A percentile compares a stretch with the other conserved stretches of the same genome.
Conservation (phyloP, 306 rosid genomes). For the Cyclanthera cordifolia region DNA sequence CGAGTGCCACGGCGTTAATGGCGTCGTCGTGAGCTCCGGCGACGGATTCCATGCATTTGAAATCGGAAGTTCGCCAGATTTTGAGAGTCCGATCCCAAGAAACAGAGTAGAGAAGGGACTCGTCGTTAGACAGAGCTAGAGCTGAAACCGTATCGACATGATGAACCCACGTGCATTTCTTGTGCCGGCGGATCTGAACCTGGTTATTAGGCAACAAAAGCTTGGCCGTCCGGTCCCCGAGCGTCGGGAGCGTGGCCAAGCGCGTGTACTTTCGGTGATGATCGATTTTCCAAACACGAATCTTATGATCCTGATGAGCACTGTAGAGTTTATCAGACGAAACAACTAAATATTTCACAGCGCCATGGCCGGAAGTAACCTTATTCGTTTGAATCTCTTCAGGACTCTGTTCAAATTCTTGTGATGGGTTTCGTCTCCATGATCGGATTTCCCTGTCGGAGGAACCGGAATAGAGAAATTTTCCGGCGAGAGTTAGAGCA, state of each 20-base stretch:
- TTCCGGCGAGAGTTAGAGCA: slow-evolving; percentile 42
- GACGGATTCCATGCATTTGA: slow-evolving; percentile 68
- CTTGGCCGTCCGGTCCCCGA: slow-evolving; percentile 48
- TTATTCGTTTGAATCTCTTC: slow-evolving; percentile 14
- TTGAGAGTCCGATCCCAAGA: slow-evolving; percentile 90
- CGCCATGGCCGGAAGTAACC: slow-evolving; percentile 55
- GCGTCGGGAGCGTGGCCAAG: slow-evolving; percentile 67
- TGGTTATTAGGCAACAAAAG: slow-evolving; percentile 49
- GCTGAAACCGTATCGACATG: slow-evolving; percentile 85
- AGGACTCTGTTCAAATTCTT: slow-evolving; percentile 1
- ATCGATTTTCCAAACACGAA: slow-evolving; percentile 66
- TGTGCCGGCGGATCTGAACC: slow-evolving; percentile 69
- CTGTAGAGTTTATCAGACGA: slow-evolving; percentile 54
- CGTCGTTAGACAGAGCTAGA: slow-evolving; percentile 59
- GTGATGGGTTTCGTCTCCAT: slow-evolving; percentile 29
- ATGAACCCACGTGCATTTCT: slow-evolving; percentile 76
- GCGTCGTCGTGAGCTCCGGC: slow-evolving; percentile 75
- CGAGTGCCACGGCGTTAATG: slow-evolving; percentile 54
- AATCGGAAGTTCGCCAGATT: slow-evolving; percentile 65
- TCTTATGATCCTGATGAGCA: slow-evolving; percentile 87
- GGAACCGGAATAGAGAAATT: slow-evolving; percentile 59
- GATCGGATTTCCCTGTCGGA: slow-evolving; percentile 59
- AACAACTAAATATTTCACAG: slow-evolving; percentile 54
- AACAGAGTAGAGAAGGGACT: slow-evolving; percentile 55
- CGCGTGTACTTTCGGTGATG: slow-evolving; percentile 37